Conservation (phyloP, 2,329 filamentous ascomycete species). For the Calonectria montana region DNA sequence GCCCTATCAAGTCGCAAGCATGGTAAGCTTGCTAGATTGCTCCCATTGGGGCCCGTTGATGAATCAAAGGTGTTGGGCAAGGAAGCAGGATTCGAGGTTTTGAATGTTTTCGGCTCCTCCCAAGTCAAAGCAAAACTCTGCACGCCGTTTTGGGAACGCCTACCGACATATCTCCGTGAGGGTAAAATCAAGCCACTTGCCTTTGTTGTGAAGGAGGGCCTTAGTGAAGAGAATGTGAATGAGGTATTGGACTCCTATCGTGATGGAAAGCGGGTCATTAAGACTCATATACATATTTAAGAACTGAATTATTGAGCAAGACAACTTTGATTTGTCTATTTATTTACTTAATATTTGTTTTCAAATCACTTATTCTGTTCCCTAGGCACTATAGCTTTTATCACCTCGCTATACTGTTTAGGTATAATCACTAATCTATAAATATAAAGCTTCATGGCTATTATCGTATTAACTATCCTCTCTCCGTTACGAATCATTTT, state of each 20-base stretch:
- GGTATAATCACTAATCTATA: too few species aligned
- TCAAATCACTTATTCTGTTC: too few species aligned
- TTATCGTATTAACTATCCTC: too few species aligned
- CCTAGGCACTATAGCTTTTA: too few species aligned
- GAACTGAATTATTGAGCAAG: too few species aligned
- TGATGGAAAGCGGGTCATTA: not conserved
- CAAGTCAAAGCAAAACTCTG: not conserved
- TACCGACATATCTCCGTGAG: not conserved
- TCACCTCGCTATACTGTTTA: too few species aligned
- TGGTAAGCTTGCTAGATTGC: not conserved
- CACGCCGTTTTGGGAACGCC: not conserved
- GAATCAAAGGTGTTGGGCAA: conserved; percentile 1
- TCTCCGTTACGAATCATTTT: too few species aligned
- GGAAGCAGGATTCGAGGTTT: not conserved
- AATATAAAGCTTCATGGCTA: too few species aligned
- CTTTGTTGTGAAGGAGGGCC: not conserved
- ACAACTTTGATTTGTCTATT: too few species aligned
- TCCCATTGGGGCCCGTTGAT: not conserved
- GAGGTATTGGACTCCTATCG: conserved; percentile 3
- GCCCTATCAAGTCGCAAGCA: not conserved
- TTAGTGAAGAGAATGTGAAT: not conserved
- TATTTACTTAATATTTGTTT: too few species aligned
- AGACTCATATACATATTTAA: not conserved
- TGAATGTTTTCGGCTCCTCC: not conserved
- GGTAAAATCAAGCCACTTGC: not conserved